Percentiles rank a stretch among this genome's conserved stretches.
Evolutionary conservation across 768 basidiomycete species (phyloP).

Genomic region (Glaciozyma antarctica): DNA sequence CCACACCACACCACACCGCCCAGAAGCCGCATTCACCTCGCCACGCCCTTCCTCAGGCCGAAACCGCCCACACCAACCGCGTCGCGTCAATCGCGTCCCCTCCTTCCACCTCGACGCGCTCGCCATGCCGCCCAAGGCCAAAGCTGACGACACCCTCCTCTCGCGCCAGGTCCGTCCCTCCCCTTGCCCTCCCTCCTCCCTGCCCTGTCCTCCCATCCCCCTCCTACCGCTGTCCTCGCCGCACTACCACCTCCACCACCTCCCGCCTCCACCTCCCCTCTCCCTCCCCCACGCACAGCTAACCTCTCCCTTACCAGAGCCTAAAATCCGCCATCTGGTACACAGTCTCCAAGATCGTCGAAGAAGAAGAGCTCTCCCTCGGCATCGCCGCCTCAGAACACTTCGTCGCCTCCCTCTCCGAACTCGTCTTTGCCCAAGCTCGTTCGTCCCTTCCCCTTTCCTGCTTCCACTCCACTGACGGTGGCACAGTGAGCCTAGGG

Average conservation of each 20-base stretch:
- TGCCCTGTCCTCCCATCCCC: neutral
- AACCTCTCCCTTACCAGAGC: neutral
- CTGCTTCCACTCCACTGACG: neutral
- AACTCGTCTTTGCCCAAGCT: slow-evolving; percentile 27
- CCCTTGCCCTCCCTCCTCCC: neutral
- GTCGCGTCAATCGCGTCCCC: neutral
- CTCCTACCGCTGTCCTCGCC: neutral
- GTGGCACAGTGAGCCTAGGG: slow-evolving; percentile 16
- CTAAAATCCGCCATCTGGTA: slow-evolving; percentile 28
- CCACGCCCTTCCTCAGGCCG: no score
- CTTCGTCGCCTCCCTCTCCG: slow-evolving; percentile 23
- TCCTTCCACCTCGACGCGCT: neutral
- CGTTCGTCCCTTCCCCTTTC: neutral
- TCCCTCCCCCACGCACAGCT: neutral
- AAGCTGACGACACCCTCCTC: neutral
- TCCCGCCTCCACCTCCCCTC: neutral
- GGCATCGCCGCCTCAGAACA: slow-evolving; percentile 26
- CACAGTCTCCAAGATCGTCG: slow-evolving; percentile 26
- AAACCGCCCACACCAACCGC: neutral
- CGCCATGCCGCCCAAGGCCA: neutral
- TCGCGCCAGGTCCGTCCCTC: slow-evolving; percentile 1
- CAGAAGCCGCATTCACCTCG: no score
- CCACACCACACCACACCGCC: no score
- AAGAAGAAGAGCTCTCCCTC: slow-evolving; percentile 27
- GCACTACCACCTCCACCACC: no score